Evolutionary conservation across 192 early-diverging fungal genomes (phyloP).

Genomic region (Podila epicladia): DNA sequence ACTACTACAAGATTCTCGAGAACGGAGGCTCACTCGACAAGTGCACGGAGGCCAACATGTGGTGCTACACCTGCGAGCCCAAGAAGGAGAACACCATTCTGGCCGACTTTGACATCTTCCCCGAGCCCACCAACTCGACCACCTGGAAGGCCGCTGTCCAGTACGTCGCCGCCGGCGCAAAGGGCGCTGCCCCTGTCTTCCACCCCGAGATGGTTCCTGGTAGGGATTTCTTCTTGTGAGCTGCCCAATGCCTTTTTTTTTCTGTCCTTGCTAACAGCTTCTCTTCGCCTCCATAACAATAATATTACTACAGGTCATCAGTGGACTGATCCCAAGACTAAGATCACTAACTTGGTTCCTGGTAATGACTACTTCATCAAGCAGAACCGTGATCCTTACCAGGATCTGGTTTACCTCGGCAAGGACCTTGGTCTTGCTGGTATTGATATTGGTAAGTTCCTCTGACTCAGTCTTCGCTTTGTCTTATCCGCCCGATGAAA

Average conservation of each 20-base stretch:
- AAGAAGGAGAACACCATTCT: conserved; percentile 31
- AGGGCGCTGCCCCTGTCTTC: conserved; percentile 28
- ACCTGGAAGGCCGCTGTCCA: conserved; percentile 37
- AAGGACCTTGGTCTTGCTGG: conserved; percentile 51
- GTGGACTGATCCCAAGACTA: conserved; percentile 43
- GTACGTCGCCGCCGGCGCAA: conserved; percentile 28
- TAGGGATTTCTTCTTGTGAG: not conserved
- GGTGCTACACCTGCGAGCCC: conserved; percentile 53
- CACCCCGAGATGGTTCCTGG: conserved; percentile 45
- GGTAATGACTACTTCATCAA: conserved; percentile 38
- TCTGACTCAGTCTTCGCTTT: not conserved
- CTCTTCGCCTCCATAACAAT: not conserved
- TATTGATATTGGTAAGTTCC: conserved; percentile 26
- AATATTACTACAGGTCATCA: not conserved
- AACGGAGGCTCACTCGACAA: conserved; percentile 32
- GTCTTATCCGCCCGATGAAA: not conserved
- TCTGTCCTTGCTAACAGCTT: not conserved
- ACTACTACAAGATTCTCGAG: conserved; percentile 50
- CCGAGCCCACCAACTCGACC: conserved; percentile 43
- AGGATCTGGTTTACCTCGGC: conserved; percentile 46
- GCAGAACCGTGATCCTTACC: conserved; percentile 45
- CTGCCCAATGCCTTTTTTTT: not conserved
- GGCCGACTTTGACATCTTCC: conserved; percentile 52
- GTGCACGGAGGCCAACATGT: conserved; percentile 50
- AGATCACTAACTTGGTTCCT: conserved; percentile 32